Evolutionary conservation across 169 alveolate genomes (phyloP).

Genomic region (Babesia caballi): DNA sequence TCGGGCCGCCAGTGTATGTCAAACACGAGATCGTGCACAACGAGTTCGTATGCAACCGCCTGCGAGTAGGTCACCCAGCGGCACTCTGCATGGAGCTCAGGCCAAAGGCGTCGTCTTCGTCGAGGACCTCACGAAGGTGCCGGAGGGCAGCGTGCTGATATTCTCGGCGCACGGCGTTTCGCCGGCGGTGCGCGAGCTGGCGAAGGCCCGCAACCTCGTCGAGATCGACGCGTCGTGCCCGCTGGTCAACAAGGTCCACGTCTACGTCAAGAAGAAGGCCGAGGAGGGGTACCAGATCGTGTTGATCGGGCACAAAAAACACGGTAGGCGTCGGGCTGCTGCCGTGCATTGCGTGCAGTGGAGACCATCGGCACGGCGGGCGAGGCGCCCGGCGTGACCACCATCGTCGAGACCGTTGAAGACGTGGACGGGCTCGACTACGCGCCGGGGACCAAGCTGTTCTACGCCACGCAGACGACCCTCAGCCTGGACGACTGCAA

Average conservation of each 20-base stretch:
- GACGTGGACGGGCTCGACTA: conserved; percentile 70
- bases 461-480: conserved; percentile 82
- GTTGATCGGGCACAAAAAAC: conserved; percentile 80
- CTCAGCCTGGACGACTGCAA: conserved; percentile 79
- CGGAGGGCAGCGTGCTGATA: conserved; percentile 69
- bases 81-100: not conserved
- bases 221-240: conserved; percentile 86
- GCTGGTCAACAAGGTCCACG: conserved; percentile 82
- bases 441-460: conserved; percentile 58
- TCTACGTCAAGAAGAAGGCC: conserved; percentile 79
- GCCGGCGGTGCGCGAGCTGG: conserved; percentile 74
- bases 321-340: conserved; percentile 16
- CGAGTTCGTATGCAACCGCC: conserved; percentile 76
- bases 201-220: conserved; percentile 61
- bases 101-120: conserved; percentile 79
- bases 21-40: conserved; percentile 84
- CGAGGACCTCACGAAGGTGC: conserved; percentile 75
- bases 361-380: conserved; percentile 79
- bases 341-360: conserved; percentile 33
- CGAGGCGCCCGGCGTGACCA: conserved; percentile 80
- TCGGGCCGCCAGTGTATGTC: conserved; percentile 79
- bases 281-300: conserved; percentile 79
- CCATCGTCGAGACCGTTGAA: conserved; percentile 73
- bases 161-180: conserved; percentile 84
- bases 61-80: conserved; percentile 44